Evolutionary conservation across 768 basidiomycete species (phyloP).

Genomic region (Hortiboletus campestris): DNA sequence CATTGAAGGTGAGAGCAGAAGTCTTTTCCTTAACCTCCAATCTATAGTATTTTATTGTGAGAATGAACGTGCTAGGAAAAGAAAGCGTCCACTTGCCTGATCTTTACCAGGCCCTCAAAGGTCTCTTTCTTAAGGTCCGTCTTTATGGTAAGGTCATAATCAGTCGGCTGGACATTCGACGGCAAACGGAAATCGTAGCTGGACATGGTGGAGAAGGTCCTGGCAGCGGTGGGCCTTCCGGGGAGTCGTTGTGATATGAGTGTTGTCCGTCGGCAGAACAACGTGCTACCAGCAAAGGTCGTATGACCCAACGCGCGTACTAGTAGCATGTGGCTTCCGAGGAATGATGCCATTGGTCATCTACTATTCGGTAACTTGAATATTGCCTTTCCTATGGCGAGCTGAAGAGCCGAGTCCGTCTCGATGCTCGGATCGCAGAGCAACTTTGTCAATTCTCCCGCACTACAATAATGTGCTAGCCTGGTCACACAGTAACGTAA

Average conservation of each 20-base stretch:
- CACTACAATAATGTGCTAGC: not conserved
- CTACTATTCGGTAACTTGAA: not conserved
- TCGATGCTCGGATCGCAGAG: not conserved
- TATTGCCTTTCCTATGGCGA: not conserved
- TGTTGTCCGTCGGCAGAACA: not conserved
- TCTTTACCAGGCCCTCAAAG: constrained; percentile 76
- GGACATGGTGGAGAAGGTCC: constrained; percentile 14
- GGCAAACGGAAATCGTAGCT: constrained; percentile 51
- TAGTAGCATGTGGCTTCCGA: too few relatives aligned
- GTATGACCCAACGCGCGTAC: constrained; percentile 3
- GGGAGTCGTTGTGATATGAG: not conserved
- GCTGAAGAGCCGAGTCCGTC: not conserved
- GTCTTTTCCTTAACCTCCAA: constrained; percentile 64
- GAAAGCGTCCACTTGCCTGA: constrained; percentile 46
- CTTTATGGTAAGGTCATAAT: constrained; percentile 77
- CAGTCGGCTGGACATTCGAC: constrained; percentile 60
- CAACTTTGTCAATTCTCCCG: not conserved
- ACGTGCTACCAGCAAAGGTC: not conserved
- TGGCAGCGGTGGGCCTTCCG: not conserved
- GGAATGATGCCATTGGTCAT: constrained; percentile 14
- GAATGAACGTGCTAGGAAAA: not conserved
- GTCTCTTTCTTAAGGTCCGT: constrained; percentile 77
- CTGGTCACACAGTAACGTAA: not conserved
- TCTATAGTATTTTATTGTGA: constrained; percentile 34
- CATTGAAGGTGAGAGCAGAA: constrained; percentile 63